Base-by-base conservation (phyloP, 192 early-diverging fungal genomes). In the Borealophlyctis nickersoniae region DNA sequence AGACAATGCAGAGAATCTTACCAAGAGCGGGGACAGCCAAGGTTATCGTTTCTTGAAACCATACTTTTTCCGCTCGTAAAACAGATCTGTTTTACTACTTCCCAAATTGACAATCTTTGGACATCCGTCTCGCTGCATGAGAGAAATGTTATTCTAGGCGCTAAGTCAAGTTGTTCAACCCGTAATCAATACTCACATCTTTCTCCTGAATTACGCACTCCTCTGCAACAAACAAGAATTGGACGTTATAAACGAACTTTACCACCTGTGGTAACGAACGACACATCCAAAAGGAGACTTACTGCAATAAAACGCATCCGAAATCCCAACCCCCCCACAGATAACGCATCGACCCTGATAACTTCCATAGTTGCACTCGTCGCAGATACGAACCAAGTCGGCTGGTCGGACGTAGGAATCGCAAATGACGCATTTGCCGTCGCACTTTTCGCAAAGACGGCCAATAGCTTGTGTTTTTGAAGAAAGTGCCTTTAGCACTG, bases 21-120 rank as follows among this genome's bases (percentile, higher is more conserved):
- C n/a, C n/a, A n/a, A n/a, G n/a, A n/a, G n/a, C n/a, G n/a, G n/a
- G n/a, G n/a, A n/a, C n/a, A n/a, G n/a, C n/a, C n/a, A n/a, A 39
- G 63, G 31, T 61, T 59, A 73, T 49, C 62, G 35, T 65, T 69
- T 49, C 59, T 73, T 73, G 56, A 73, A 69, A 9, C 72, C 72
- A 48, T 70, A 74, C 73, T 96, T 96, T 78, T 98, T 98, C 69
- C 89, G 73, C 68, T 95, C 92, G 58, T 95, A 96, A 51, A 94
- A 93, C 49, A 89, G 71, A 78, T 94, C 92, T 39, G 91, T 91
- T 67, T 94, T 94, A 32, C 89, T 88, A 32, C 86, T 88, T 45
- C 95, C 95, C 26, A 98, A 67, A 73, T 98, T 98, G n/a, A 98
- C 85, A 78, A 98, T 95, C 75, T 96, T 96, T 55, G 95, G 95